Conservation (phyloP, 2,329 filamentous ascomycete genomes). For the Colletotrichum limetticola region DNA sequence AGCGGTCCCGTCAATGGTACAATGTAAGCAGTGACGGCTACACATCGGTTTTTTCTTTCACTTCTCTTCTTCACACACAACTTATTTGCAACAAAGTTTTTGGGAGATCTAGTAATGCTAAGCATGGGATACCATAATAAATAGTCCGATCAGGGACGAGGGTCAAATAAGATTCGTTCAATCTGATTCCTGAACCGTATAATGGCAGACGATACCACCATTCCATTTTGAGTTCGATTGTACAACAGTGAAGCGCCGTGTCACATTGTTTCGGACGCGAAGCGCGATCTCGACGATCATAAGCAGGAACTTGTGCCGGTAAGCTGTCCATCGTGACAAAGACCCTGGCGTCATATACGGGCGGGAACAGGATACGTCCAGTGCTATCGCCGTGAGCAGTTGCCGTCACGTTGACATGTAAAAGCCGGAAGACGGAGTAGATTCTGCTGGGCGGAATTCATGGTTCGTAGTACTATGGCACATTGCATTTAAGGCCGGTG, state of each 20-base stretch:
- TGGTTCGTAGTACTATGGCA: background rate
- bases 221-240: background rate
- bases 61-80: background rate
- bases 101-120: conserved; percentile 24
- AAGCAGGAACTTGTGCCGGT: background rate
- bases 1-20: conserved; percentile 16
- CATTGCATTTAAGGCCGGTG: background rate
- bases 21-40: conserved; percentile 23
- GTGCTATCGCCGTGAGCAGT: background rate
- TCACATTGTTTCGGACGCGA: background rate
- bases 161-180: conserved; percentile 25
- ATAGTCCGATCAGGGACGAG: conserved; percentile 27
- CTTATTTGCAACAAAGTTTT: background rate
- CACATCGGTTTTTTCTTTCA: background rate
- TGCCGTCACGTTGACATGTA: background rate
- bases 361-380: background rate
- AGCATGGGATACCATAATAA: conserved; percentile 9
- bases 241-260: background rate
- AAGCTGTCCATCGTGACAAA: background rate
- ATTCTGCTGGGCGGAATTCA: background rate
- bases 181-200: conserved; percentile 1
- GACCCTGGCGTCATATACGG: background rate
- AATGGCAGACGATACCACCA: conserved; percentile 16
- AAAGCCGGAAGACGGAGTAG: background rate
- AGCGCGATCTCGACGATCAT: background rate